Conservation (phyloP, 140 eudicot genomes). For the Anethum foeniculum region DNA sequence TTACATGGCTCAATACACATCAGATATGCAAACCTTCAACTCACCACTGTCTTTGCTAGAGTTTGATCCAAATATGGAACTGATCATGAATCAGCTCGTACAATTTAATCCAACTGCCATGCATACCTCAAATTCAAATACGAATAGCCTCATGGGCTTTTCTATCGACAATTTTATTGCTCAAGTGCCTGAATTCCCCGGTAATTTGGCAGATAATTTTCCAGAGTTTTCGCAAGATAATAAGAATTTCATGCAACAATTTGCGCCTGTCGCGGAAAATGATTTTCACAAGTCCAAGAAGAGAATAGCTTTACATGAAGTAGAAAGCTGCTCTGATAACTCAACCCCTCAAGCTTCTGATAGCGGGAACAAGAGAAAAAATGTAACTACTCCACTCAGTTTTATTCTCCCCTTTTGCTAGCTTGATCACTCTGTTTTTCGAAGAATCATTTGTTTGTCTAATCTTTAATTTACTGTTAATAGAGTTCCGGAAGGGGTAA, state of each 20-base stretch:
- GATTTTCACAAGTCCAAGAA: slow-evolving; percentile 25
- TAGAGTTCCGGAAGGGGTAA: slow-evolving; percentile 56
- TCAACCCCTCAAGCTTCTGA: slow-evolving; percentile 41
- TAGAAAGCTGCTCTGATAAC: slow-evolving; percentile 43
- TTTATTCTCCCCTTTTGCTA: no score
- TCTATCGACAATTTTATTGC: slow-evolving; percentile 31
- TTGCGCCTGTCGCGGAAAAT: slow-evolving; percentile 14
- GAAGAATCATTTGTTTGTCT: neutral
- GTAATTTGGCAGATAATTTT: slow-evolving; percentile 29
- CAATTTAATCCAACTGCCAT: slow-evolving; percentile 17
- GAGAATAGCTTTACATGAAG: slow-evolving; percentile 34
- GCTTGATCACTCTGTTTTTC: neutral
- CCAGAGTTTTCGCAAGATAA: slow-evolving; percentile 34
- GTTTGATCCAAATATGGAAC: slow-evolving; percentile 50
- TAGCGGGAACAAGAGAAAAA: slow-evolving; percentile 36
- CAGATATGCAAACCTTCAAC: slow-evolving; percentile 37
- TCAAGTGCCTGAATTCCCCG: slow-evolving; percentile 24
- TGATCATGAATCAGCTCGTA: slow-evolving; percentile 31
- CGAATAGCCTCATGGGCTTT: slow-evolving; percentile 33
- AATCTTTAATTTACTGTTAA: slow-evolving; percentile 2
- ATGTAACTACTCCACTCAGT: slow-evolving; percentile 16
- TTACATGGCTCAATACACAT: slow-evolving; percentile 51
- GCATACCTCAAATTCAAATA: slow-evolving; percentile 22
- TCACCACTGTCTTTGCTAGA: slow-evolving; percentile 38
- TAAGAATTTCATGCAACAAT: slow-evolving; percentile 24